phyloP scores from a whole-genome alignment of 208 protist species.

The Crithidia acanthocephali region DNA sequence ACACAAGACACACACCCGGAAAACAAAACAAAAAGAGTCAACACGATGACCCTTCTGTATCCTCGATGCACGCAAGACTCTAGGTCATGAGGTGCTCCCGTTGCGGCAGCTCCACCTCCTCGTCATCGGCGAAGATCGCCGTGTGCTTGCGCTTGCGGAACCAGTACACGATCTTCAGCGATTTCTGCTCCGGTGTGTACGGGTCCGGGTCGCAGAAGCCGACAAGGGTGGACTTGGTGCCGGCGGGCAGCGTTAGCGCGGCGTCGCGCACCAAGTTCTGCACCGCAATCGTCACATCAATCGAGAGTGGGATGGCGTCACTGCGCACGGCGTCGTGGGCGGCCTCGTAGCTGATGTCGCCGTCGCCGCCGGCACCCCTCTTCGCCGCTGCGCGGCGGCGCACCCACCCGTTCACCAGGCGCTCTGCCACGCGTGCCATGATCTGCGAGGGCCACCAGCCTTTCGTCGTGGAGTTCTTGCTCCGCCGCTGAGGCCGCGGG shows the following conservation, averaged over 20 bases:
- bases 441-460: slow-evolving; percentile 36
- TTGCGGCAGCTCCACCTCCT: slow-evolving; percentile 73
- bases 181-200: slow-evolving; percentile 81
- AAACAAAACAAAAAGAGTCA: not conserved
- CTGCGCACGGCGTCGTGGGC: slow-evolving; percentile 31
- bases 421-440: slow-evolving; percentile 21
- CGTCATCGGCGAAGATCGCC: slow-evolving; percentile 73
- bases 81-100: slow-evolving; percentile 58
- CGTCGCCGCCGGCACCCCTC: not conserved
- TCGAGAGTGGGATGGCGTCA: slow-evolving; percentile 50
- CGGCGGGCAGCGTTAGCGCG: slow-evolving; percentile 67
- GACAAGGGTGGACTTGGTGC: slow-evolving; percentile 70
- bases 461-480: not conserved
- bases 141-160: slow-evolving; percentile 80
- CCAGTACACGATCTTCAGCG: slow-evolving; percentile 87
- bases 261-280: slow-evolving; percentile 88
- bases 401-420: slow-evolving; percentile 20
- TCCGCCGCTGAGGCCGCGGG: not conserved
- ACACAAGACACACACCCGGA: too few species aligned
- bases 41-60: not conserved
- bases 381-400: slow-evolving; percentile 1
- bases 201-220: slow-evolving; percentile 91
- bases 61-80: too few species aligned
- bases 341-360: slow-evolving; percentile 13
- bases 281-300: slow-evolving; percentile 90